Conservation (phyloP, 805 yeast genomes). For the Kluyveromyces starmeri region DNA sequence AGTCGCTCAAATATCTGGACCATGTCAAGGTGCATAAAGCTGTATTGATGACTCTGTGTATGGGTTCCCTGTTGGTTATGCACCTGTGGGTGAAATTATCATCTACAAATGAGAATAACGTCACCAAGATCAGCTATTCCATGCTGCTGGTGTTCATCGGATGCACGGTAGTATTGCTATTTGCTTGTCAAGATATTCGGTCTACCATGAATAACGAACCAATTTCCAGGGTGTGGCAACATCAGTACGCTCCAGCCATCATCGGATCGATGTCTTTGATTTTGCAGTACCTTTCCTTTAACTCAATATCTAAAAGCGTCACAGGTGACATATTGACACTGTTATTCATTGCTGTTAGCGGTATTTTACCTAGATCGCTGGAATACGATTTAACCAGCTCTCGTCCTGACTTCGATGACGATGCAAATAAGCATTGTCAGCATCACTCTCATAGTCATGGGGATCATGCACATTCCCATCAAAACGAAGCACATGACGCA, state of each 20-base stretch:
- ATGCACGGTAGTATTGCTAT: conserved; percentile 19
- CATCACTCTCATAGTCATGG: conserved; percentile 8
- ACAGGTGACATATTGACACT: conserved; percentile 12
- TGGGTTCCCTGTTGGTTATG: conserved; percentile 1
- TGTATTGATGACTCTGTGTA: background rate
- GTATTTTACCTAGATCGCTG: conserved; percentile 2
- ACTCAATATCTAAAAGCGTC: conserved; percentile 12
- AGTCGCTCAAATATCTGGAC: conserved; percentile 2
- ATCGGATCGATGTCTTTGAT: conserved; percentile 28
- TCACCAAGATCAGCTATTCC: conserved; percentile 14
- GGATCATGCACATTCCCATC: conserved; percentile 10
- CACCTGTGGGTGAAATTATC: conserved; percentile 2
- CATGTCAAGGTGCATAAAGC: conserved; percentile 1
- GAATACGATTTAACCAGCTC: conserved; percentile 5
- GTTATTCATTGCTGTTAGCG: conserved; percentile 11
- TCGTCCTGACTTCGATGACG: conserved; percentile 6
- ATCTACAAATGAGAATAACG: conserved; percentile 4
- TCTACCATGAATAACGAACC: conserved; percentile 1
- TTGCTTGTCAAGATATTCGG: conserved; percentile 20
- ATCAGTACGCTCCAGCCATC: conserved; percentile 12
- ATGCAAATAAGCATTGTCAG: conserved; percentile 10
- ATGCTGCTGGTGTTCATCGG: conserved; percentile 28
- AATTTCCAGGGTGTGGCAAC: conserved; percentile 10
- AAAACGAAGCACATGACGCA: background rate
- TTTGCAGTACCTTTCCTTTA: conserved; percentile 30